Evolutionary conservation across 805 yeast species (phyloP), one percentile per base, ranked within the genome.

Genomic region (Hemisphaericaspora nanyangensis): DNA sequence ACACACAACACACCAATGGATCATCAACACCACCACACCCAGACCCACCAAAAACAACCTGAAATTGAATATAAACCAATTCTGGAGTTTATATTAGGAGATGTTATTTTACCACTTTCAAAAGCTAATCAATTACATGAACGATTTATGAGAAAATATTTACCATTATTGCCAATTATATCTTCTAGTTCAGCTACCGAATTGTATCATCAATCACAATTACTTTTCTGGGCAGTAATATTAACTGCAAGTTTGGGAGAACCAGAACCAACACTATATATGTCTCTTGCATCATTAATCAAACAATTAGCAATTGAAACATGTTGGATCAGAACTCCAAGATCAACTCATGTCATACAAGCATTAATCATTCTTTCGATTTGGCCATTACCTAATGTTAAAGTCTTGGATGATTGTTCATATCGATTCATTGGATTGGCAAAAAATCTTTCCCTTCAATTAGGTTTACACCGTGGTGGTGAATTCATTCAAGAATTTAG

Each of bases 331-430:
- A 69, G 90, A 41, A 90, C 97, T 0, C 96, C 97, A 2, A 73
- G 97, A 54, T 85, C 95, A 2, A 86, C 96, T 0, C 96, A 90
- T 58, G 90, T 90, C 29, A 87, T 90, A 6, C 97, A 90, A 55
- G 95, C 96, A 0, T 66, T 90, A 29, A 64, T 90, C 18, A 82
- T 90, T n/a, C 67, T 90, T 20, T 79, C 90, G 20, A 79, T 80
- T 12, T 90, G 97, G 97, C 96, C 96, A 0, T 60, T 90, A 32
- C 97, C 97, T 0, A 89, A 89, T 53, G 90, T 85, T 54, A 90
- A 89, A 54, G 91, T 90, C 15, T 68, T 90, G 43, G 97, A 90
- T 61, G 97, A 90, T 56, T 83, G 93, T 55, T 84, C 95, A 3
- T 89, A 87, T 52, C 71, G 97, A 52, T 90, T 88, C 60, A 80